phyloP scores from a whole-genome alignment of 257 asterid genomes.

The Handroanthus guayacan region DNA sequence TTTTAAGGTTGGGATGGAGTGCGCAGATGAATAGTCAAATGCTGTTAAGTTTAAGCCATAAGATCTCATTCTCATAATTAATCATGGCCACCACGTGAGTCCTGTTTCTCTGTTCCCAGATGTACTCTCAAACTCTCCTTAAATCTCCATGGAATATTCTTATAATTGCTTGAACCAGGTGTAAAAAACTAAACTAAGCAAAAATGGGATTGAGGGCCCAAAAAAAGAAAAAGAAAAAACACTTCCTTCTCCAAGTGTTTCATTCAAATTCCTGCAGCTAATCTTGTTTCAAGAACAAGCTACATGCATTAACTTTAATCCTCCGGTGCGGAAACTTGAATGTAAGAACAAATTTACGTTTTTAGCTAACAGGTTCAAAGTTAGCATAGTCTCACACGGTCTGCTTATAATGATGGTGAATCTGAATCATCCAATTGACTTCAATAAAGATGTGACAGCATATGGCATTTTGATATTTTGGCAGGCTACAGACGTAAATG shows the following conservation, averaged over 20 bases:
- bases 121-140: slow-evolving; percentile 30
- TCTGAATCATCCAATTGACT: slow-evolving; percentile 24
- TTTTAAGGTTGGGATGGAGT: slow-evolving; percentile 36
- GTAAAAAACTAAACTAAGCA: background rate
- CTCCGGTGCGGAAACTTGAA: background rate
- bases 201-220: background rate
- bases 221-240: background rate
- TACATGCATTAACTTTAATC: background rate
- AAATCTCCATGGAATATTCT: slow-evolving; percentile 16
- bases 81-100: slow-evolving; percentile 35
- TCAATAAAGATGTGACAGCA: background rate
- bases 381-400: background rate
- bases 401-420: background rate
- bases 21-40: slow-evolving; percentile 5
- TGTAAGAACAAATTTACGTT: background rate
- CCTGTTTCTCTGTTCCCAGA: background rate
- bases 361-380: background rate
- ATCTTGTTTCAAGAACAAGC: background rate
- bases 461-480: background rate
- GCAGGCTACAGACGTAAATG: background rate
- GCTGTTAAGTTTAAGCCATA: slow-evolving; percentile 16
- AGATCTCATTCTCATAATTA: slow-evolving; percentile 38
- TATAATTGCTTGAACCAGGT: background rate
- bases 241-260: background rate
- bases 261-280: background rate